Conservation (phyloP, 441 rosid genomes). For the Melastoma candidum region DNA sequence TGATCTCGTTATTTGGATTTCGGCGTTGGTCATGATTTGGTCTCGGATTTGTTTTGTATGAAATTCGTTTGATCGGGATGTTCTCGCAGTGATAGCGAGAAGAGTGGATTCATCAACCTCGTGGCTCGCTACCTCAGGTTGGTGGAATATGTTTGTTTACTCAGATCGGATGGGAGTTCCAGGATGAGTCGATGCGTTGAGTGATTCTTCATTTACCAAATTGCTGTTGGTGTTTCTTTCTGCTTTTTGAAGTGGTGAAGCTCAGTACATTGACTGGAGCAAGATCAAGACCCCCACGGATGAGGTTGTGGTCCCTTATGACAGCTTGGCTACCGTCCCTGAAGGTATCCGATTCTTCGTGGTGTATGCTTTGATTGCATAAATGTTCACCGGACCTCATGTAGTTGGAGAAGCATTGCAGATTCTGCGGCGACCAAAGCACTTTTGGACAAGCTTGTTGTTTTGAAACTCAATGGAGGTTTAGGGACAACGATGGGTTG, state of each 20-base stretch:
- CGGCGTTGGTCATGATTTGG: neutral
- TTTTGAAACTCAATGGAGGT: slow-evolving; percentile 73
- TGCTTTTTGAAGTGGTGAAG: slow-evolving; percentile 56
- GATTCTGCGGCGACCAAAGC: slow-evolving; percentile 45
- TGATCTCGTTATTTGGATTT: neutral
- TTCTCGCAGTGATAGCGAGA: slow-evolving; percentile 60
- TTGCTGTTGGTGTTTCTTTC: too few species aligned
- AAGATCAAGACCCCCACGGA: slow-evolving; percentile 93
- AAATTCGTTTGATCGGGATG: slow-evolving; percentile 5
- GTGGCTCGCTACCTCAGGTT: slow-evolving; percentile 82
- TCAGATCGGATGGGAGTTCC: too few species aligned
- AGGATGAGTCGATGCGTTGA: too few species aligned
- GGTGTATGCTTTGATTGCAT: too few species aligned
- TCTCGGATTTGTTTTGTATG: too few species aligned
- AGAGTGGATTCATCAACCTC: slow-evolving; percentile 69
- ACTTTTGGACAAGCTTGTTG: slow-evolving; percentile 61
- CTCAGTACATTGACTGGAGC: slow-evolving; percentile 83
- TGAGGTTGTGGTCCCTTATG: slow-evolving; percentile 80
- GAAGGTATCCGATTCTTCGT: slow-evolving; percentile 26
- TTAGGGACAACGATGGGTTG: slow-evolving; percentile 77
- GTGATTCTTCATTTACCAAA: too few species aligned
- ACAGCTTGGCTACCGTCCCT: slow-evolving; percentile 46
- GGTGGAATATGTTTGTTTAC: neutral
- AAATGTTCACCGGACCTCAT: neutral
- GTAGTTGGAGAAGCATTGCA: slow-evolving; percentile 10